Conservation (phyloP, 345 rosid genomes). For the Camelina sativa region DNA sequence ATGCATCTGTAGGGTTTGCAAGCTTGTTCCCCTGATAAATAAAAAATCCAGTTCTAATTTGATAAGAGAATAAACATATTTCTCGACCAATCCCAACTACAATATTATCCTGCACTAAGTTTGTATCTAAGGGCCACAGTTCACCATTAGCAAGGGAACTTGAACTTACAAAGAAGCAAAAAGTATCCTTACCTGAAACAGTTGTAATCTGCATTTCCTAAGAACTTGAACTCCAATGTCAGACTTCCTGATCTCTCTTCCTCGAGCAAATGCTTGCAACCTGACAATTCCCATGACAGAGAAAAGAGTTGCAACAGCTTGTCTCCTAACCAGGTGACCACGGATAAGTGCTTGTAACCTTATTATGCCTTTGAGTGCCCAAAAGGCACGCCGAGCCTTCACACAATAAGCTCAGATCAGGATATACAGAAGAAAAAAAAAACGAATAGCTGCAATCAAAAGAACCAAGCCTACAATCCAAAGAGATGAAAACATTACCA, state of each 20-base stretch:
- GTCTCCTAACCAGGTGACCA: slow-evolving; percentile 95
- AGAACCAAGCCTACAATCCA: slow-evolving; percentile 18
- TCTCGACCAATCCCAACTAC: not conserved
- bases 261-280: slow-evolving; percentile 82
- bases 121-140: not conserved
- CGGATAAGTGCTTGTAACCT: slow-evolving; percentile 97
- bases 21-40: slow-evolving; percentile 52
- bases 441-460: slow-evolving; percentile 14
- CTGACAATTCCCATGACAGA: slow-evolving; percentile 82
- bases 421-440: not conserved
- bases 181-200: slow-evolving; percentile 56
- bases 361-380: slow-evolving; percentile 93
- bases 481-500: slow-evolving; percentile 60
- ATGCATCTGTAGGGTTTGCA: slow-evolving; percentile 43
- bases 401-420: slow-evolving; percentile 47
- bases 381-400: slow-evolving; percentile 96
- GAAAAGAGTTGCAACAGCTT: slow-evolving; percentile 79
- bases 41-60: not conserved
- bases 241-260: slow-evolving; percentile 63
- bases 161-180: not conserved
- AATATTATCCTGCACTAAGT: not conserved
- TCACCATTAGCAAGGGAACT: slow-evolving; percentile 1
- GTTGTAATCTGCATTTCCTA: slow-evolving; percentile 40
- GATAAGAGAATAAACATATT: not conserved
- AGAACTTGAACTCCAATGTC: slow-evolving; percentile 58